phyloP scores from a whole-genome alignment of 2,329 filamentous ascomycete species.

The Cordyceps fumosorosea region DNA sequence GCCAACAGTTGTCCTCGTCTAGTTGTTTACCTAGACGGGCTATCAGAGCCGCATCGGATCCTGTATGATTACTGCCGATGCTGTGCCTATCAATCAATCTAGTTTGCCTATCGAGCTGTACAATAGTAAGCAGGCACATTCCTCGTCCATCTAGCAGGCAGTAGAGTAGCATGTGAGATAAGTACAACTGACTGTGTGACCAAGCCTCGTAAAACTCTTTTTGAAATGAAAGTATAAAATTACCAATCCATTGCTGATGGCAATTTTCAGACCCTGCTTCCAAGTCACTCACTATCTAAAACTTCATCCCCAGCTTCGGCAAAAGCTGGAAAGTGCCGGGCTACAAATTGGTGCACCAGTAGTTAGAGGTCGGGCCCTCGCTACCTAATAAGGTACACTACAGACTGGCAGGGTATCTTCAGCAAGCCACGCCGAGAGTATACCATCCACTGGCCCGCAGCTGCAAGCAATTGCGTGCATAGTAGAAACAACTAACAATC shows the following conservation, averaged over 20 bases:
- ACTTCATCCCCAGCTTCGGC: background rate
- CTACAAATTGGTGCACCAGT: background rate
- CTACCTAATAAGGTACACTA: background rate
- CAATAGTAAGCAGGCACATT: background rate
- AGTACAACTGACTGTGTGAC: no score
- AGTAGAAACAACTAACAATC: background rate
- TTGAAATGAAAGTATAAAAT: background rate
- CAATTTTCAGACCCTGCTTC: background rate
- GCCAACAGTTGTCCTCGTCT: background rate
- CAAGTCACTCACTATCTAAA: background rate
- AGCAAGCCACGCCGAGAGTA: background rate
- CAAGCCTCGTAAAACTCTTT: no score
- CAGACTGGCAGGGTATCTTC: background rate
- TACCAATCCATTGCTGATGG: background rate
- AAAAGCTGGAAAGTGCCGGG: background rate
- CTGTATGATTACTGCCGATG: background rate
- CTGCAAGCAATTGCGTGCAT: background rate
- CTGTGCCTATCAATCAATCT: background rate
- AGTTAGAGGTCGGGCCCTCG: background rate
- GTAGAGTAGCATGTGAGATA: no score
- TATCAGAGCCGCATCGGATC: background rate
- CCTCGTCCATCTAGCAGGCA: no score
- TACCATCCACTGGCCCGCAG: no score
- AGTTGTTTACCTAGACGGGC: background rate
- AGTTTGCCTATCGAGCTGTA: background rate